Evolutionary conservation across 148 eudicot species (phyloP), one percentile per base, ranked within the genome.

Genomic region (Chenopodium formosanum): DNA sequence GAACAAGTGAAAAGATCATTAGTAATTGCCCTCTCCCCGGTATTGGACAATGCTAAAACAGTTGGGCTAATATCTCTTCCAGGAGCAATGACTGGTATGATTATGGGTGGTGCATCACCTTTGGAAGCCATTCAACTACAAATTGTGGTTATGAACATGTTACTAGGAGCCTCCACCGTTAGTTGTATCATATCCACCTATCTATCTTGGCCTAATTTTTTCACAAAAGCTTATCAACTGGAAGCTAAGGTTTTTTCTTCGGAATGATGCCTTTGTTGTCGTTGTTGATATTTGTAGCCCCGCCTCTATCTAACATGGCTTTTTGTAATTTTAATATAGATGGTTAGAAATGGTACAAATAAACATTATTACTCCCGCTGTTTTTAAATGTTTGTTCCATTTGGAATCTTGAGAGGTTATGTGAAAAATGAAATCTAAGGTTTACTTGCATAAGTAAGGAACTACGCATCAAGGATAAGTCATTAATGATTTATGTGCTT

Each of bases 61-160:
- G 94, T 95, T 2, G 97, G 98, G 0, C 87, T 95, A 25, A 93
- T 95, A 34, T 90, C 98, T 1, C 97, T 95, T 60, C 98, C 98
- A 0, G 98, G 98, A 37, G 98, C 97, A 13, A 95, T 95, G 97
- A 93, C 98, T 4, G 97, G 98, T 3, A 90, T 95, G 62, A 95
- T 95, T 22, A 93, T 95, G 97, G 98, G 98, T 40, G 97, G 98
- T 19, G 97, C 98, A 4, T 93, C 98, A 7, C 98, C 98, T 47
- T 77, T 92, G 16, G 97, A 95, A 79, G 98, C 98, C 48, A 91
- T 95, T 47, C 95, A 93, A 64, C 85, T 95, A 8, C 98, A 93
- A 82, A 95, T 95, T 78, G 91, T 95, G 7, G 97, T 95, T 29
- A 93, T 95, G 98, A 93, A 93, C 80, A 93, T 95, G 96, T 88